phyloP scores from a whole-genome alignment of 805 yeast genomes.

The Groenewaldozyma tartarivorans region DNA sequence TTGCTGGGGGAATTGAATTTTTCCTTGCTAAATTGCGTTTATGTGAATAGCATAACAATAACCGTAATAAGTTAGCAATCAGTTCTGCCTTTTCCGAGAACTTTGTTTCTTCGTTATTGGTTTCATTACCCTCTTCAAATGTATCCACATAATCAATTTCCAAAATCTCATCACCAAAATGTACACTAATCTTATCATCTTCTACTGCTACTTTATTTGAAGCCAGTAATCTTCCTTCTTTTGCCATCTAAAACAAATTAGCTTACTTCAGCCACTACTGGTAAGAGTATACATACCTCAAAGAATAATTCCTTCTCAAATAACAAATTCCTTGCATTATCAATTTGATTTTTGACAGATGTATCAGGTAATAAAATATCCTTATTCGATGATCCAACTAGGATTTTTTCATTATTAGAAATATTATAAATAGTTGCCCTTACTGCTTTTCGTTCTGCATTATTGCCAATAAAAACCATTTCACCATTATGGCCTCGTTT shows the following conservation, averaged over 20 bases:
- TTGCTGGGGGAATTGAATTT: constrained; percentile 13
- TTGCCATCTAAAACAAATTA: constrained; percentile 32
- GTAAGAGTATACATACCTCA: constrained; percentile 26
- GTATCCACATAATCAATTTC: constrained; percentile 53
- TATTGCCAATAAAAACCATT: constrained; percentile 32
- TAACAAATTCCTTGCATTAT: constrained; percentile 58
- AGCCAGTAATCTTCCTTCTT: constrained; percentile 63
- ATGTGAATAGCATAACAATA: constrained; percentile 55
- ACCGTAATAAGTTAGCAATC: constrained; percentile 42
- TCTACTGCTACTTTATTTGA: constrained; percentile 62
- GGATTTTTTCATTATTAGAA: constrained; percentile 9
- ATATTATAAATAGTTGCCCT: constrained; percentile 49
- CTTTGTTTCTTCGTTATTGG: constrained; percentile 27
- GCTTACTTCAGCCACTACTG: not conserved
- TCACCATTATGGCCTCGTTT: constrained; percentile 42
- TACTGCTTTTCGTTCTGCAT: constrained; percentile 37
- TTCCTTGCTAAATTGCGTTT: constrained; percentile 32
- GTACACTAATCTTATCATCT: constrained; percentile 54
- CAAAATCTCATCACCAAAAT: constrained; percentile 53
- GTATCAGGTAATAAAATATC: constrained; percentile 8
- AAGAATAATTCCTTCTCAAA: constrained; percentile 87
- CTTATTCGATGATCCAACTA: constrained; percentile 13
- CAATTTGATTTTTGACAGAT: constrained; percentile 45
- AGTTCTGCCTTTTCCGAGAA: constrained; percentile 42
- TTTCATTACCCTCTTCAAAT: constrained; percentile 24